Percentiles rank a stretch among this genome's conserved stretches.
These are phyloP conservation scores for Solanum piurae DNA, from an alignment of 257 asterid species.

Conservation along the genomic window DNA sequence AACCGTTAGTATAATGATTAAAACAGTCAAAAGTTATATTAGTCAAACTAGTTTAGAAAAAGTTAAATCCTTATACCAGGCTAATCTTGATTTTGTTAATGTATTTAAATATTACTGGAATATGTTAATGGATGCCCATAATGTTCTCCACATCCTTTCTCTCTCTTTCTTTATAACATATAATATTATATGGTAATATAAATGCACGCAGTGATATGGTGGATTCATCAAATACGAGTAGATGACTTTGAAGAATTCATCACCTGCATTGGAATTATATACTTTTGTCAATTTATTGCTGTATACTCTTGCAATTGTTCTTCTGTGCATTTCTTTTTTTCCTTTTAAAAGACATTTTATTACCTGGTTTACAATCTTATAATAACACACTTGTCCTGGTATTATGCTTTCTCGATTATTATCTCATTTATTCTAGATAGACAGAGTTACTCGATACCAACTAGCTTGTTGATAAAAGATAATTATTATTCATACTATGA, in stretches of 20 bases:
- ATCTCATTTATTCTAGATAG: not conserved
- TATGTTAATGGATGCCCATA: not conserved
- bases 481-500: not conserved
- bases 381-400: not conserved
- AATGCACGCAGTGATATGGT: not conserved
- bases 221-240: not conserved
- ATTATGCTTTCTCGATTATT: not conserved
- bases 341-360: not conserved
- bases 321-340: not conserved
- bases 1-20: slow-evolving; percentile 1
- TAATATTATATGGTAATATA: not conserved
- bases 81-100: not conserved
- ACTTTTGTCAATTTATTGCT: slow-evolving; percentile 10
- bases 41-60: slow-evolving; percentile 8
- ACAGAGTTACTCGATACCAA: not conserved
- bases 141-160: slow-evolving; percentile 16
- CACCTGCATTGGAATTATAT: slow-evolving; percentile 6
- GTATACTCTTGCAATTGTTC: not conserved
- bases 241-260: not conserved
- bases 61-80: not conserved
- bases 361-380: not conserved
- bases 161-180: not conserved
- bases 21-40: slow-evolving; percentile 2
- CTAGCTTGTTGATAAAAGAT: not conserved
- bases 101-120: not conserved